These are phyloP conservation scores for Lasiosphaeris hirsuta DNA, from an alignment of 495 filamentous ascomycete genomes.

Conservation along the genomic window DNA sequence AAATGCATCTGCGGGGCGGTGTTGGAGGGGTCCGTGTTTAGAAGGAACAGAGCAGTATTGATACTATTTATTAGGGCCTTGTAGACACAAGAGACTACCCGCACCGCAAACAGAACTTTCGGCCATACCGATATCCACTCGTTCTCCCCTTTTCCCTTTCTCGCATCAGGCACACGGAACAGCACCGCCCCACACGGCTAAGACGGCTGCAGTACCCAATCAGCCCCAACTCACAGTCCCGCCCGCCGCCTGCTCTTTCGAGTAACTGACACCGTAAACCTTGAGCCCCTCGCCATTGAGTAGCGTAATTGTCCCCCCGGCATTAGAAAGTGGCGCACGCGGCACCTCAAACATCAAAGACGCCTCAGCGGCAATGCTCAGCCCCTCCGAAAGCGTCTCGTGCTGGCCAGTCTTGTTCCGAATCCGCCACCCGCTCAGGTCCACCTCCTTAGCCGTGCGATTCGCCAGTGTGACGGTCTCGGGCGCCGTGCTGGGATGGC, in stretches of 20 bases:
- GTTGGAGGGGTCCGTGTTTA: too few relatives aligned
- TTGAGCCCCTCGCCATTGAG: conserved; percentile 4
- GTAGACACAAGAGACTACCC: too few relatives aligned
- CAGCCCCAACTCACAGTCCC: background rate
- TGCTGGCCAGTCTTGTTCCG: conserved; percentile 9
- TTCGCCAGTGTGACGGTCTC: conserved; percentile 20
- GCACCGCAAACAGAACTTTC: too few relatives aligned
- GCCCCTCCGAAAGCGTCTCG: conserved; percentile 4
- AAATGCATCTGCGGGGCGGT: too few relatives aligned
- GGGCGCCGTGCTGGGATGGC: background rate
- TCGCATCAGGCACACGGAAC: too few relatives aligned
- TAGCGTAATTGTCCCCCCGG: conserved; percentile 15
- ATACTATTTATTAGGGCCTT: too few relatives aligned
- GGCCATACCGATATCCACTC: too few relatives aligned
- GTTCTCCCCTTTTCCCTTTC: too few relatives aligned
- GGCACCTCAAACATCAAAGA: conserved; percentile 16
- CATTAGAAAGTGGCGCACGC: conserved; percentile 13
- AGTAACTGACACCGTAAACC: conserved; percentile 17
- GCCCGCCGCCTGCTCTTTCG: conserved; percentile 12
- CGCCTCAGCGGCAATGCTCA: conserved; percentile 5
- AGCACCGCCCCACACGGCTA: too few relatives aligned
- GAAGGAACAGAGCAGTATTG: too few relatives aligned
- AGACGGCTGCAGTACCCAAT: too few relatives aligned
- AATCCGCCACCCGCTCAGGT: conserved; percentile 20
- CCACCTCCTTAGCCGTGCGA: conserved; percentile 6